These are phyloP conservation scores for Globisporangium parvum DNA, from an alignment of 352 stramenopile genomes.

Conservation along the genomic window DNA sequence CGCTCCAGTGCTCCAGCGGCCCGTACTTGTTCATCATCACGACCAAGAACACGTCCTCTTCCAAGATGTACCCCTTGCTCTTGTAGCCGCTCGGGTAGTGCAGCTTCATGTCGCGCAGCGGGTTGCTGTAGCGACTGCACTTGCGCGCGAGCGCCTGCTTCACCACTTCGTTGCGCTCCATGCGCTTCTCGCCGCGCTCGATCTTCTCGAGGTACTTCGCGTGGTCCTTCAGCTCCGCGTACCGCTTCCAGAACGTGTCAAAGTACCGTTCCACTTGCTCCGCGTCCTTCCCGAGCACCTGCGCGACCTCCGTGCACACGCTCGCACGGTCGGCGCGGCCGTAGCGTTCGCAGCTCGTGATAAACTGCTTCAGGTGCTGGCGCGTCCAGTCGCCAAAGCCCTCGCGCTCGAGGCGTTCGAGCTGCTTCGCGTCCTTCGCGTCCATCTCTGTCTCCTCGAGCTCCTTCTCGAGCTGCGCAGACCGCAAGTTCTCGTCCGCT, in stretches of 20 bases:
- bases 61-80: conserved; percentile 93
- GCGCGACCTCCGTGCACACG: conserved; percentile 89
- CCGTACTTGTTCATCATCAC: conserved; percentile 99
- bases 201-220: conserved; percentile 94
- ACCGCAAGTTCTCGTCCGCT: conserved; percentile 44
- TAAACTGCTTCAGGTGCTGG: conserved; percentile 85
- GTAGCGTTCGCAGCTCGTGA: conserved; percentile 91
- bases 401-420: conserved; percentile 76
- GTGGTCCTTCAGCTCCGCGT: conserved; percentile 90
- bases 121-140: conserved; percentile 91
- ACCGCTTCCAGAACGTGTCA: conserved; percentile 93
- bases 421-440: conserved; percentile 48
- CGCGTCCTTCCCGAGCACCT: conserved; percentile 88
- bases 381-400: conserved; percentile 96
- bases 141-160: conserved; percentile 96
- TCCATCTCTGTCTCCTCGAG: conserved; percentile 75
- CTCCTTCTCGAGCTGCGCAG: conserved; percentile 70
- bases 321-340: conserved; percentile 87
- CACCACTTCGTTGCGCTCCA: conserved; percentile 94
- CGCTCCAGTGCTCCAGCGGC: conserved; percentile 93
- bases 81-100: conserved; percentile 88
- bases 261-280: conserved; percentile 94
- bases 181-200: conserved; percentile 95
- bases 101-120: conserved; percentile 85
- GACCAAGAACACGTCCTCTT: conserved; percentile 98